phyloP scores from a whole-genome alignment of 2,329 filamentous ascomycete species.

The Neonectria hederae region DNA sequence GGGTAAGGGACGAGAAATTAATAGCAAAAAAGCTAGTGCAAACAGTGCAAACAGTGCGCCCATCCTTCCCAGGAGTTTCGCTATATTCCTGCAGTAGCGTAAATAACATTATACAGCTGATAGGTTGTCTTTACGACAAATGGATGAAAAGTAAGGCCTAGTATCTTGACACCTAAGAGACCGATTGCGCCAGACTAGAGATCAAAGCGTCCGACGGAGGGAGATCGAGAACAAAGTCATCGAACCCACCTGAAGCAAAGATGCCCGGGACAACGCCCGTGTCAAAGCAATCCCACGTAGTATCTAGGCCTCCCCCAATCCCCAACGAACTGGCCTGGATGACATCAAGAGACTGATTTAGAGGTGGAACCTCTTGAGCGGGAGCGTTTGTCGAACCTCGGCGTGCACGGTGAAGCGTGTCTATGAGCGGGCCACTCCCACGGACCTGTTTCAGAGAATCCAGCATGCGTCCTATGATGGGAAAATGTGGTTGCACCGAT shows the following conservation, averaged over 20 bases:
- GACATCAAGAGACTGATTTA: not conserved
- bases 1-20: too few relatives aligned
- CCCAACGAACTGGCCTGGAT: not conserved
- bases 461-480: slow-evolving; percentile 22
- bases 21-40: too few relatives aligned
- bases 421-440: not conserved
- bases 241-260: not conserved
- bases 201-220: not conserved
- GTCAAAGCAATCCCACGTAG: slow-evolving; percentile 5
- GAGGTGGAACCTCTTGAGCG: not conserved
- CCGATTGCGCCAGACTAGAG: not conserved
- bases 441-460: slow-evolving; percentile 15
- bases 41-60: too few relatives aligned
- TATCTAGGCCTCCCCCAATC: not conserved
- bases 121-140: not conserved
- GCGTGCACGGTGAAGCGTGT: not conserved
- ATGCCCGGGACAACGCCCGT: not conserved
- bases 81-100: too few relatives aligned
- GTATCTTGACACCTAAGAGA: not conserved
- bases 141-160: not conserved
- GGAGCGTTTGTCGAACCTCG: not conserved
- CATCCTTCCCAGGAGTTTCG: too few relatives aligned
- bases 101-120: too few relatives aligned
- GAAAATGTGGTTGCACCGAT: slow-evolving; percentile 22
- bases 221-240: slow-evolving; percentile 1